Evolutionary conservation across 768 basidiomycete species (phyloP).

Genomic region (Thelephora ganbajun): DNA sequence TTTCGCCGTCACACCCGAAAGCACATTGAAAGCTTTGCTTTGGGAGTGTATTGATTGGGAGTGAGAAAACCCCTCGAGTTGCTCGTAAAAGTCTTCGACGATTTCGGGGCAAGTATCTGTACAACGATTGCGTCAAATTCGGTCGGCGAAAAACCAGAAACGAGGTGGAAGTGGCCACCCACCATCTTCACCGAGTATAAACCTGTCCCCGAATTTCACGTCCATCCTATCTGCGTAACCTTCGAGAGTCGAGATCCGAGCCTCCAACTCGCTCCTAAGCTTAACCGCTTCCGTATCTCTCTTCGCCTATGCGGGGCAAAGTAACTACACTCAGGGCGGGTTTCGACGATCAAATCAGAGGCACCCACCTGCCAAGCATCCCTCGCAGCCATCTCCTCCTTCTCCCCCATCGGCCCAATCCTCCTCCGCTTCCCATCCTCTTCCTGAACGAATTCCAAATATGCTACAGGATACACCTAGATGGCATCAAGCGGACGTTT

Average conservation of each 20-base stretch:
- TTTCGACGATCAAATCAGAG: not conserved
- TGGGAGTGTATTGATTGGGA: constrained; percentile 17
- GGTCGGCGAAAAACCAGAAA: not conserved
- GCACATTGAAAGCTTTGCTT: constrained; percentile 24
- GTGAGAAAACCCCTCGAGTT: constrained; percentile 31
- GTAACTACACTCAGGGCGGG: too few species aligned
- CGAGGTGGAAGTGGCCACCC: not conserved
- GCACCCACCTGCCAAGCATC: constrained; percentile 58
- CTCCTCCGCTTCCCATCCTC: constrained; percentile 31
- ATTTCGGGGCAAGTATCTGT: constrained; percentile 18
- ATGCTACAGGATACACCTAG: constrained; percentile 65
- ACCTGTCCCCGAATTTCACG: constrained; percentile 34
- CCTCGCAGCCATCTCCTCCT: constrained; percentile 47
- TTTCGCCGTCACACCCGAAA: constrained; percentile 24
- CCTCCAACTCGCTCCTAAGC: constrained; percentile 42
- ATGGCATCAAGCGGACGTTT: not conserved
- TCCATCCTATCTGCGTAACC: constrained; percentile 57
- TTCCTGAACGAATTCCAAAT: constrained; percentile 49
- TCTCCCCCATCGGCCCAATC: constrained; percentile 54
- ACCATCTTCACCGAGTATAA: constrained; percentile 15
- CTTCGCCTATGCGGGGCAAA: not conserved
- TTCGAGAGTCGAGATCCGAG: constrained; percentile 35
- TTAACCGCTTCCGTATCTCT: constrained; percentile 39
- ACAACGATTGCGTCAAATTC: not conserved
- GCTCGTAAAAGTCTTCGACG: constrained; percentile 40